Evolutionary conservation across 176 grass and related monocot species (phyloP).

Genomic region (Raddia guianensis): DNA sequence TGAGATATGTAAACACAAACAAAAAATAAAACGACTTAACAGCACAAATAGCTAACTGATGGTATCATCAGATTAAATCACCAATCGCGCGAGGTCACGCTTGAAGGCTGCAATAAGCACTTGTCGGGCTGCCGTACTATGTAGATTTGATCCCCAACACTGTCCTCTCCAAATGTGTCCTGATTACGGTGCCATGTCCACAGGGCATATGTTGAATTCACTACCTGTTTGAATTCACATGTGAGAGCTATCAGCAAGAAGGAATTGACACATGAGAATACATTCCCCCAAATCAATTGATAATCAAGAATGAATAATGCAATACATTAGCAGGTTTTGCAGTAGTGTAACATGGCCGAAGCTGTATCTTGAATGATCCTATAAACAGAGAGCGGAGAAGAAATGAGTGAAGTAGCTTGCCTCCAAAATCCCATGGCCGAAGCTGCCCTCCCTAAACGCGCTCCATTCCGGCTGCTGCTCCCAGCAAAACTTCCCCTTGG

Average conservation of each 20-base stretch:
- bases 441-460: constrained; percentile 90
- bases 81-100: constrained; percentile 28
- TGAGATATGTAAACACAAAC: neutral
- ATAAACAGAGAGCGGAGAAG: neutral
- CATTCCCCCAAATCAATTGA: neutral
- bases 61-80: constrained; percentile 30
- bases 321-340: neutral
- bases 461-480: constrained; percentile 81
- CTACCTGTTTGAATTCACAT: constrained; percentile 46
- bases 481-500: constrained; percentile 93
- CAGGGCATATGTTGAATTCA: constrained; percentile 90
- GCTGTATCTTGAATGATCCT: neutral
- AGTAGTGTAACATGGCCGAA: neutral
- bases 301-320: neutral
- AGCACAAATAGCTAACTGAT: neutral
- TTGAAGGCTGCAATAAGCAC: constrained; percentile 41
- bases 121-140: constrained; percentile 78
- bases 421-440: constrained; percentile 92
- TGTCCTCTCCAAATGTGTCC: constrained; percentile 61
- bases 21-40: neutral
- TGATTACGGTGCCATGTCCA: constrained; percentile 99
- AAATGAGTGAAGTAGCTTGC: constrained; percentile 32
- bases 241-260: neutral
- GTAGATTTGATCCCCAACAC: constrained; percentile 84
- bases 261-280: neutral